Conservation (phyloP, 805 yeast species). For the Myxozyma melibiosi region DNA sequence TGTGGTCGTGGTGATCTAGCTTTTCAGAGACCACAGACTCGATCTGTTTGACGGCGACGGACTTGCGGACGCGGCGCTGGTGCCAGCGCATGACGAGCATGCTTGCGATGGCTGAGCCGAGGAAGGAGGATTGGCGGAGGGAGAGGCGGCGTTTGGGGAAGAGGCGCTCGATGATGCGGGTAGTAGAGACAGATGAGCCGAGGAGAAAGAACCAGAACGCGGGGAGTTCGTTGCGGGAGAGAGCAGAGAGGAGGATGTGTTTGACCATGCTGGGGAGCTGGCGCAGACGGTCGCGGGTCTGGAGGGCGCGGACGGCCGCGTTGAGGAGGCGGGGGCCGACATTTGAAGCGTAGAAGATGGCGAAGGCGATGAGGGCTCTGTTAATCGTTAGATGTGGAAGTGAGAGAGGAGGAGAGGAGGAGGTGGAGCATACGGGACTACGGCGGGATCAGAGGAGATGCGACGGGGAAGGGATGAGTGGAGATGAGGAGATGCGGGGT, state of each 20-base stretch:
- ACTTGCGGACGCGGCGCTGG: slow-evolving; percentile 12
- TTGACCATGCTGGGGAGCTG: slow-evolving; percentile 1
- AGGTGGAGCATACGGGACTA: slow-evolving; percentile 5
- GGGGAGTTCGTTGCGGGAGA: slow-evolving; percentile 12
- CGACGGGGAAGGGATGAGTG: background rate
- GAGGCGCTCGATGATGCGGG: background rate
- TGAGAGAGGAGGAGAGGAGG: background rate
- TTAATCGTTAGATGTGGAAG: background rate
- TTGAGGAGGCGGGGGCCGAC: slow-evolving; percentile 21
- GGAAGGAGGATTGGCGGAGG: slow-evolving; percentile 5
- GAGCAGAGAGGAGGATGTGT: slow-evolving; percentile 19
- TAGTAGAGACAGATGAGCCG: slow-evolving; percentile 6
- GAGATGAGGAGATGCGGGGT: background rate
- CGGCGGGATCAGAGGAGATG: slow-evolving; percentile 10
- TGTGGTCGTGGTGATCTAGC: slow-evolving; percentile 8
- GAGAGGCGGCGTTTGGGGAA: background rate
- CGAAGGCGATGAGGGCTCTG: slow-evolving; percentile 20
- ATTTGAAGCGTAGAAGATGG: slow-evolving; percentile 14
- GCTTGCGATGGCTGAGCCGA: slow-evolving; percentile 15
- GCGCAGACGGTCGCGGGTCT: background rate
- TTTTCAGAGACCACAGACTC: slow-evolving; percentile 5
- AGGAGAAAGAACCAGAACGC: slow-evolving; percentile 19
- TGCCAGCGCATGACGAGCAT: slow-evolving; percentile 16
- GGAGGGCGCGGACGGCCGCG: background rate
- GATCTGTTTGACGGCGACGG: background rate